Base-by-base conservation (phyloP, 164 flowering plant species). In the Vitis amurensis region DNA sequence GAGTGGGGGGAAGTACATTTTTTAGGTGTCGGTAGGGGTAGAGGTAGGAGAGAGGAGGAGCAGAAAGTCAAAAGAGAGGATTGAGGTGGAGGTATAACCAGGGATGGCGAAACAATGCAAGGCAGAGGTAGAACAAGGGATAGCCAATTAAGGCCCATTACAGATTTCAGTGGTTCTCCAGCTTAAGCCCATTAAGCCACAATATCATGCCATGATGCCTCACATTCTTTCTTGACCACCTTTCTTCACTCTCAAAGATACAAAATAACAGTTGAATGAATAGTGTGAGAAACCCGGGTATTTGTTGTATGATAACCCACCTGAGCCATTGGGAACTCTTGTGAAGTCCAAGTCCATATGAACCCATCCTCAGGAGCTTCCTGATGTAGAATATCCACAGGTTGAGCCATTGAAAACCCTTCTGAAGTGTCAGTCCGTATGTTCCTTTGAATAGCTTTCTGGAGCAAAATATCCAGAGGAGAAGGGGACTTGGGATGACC, bases 291-390 rank as follows among this genome's bases (percentile, higher is more conserved):
- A 3, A 37, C 4, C 44, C 4, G 1, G 44, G 4, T 37, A 37
- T 37, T 37, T 37, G 4, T 37, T 37, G 44, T 37, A 37, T 3
- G 44, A 17, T 1, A 57, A 78, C 78, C 58, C n/a, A 88, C 90
- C 87, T 85, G 89, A 55, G 74, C 66, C 90, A 88, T 83, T 7
- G 88, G 82, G 61, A 83, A 88, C 61, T 73, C 82, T 53, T 71
- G 85, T 17, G 93, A 87, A 61, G 79, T 82, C 71, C 87, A 87
- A 3, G 84, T 84, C 88, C 90, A 87, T 29, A 76, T 66, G 50
- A 77, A 84, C 58, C 68, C 76, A 11, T 83, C 75, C 51, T 76
- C 80, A 37, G 59, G 68, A 61, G 66, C 44, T 27, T 31, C 55
- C 64, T 67, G 53, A 11, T 29, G 30, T 16, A 64, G 59, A 11